Conservation (phyloP, 305 asterid genomes). For the Fraxinus albicans region DNA sequence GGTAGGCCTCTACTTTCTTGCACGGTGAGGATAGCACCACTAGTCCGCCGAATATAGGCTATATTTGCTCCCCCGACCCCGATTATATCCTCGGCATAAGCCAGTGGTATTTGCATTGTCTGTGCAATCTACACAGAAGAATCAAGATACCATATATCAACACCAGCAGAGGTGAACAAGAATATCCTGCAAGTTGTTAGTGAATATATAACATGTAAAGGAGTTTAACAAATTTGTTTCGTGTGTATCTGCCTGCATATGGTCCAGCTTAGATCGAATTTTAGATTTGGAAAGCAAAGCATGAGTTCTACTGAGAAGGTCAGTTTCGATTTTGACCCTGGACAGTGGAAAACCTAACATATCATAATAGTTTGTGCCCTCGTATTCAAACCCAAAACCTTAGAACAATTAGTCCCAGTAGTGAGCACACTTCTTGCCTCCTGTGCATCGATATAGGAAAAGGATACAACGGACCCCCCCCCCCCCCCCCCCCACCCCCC, state of each 20-base stretch:
- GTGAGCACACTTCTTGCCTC: not conserved
- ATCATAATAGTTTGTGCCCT: not conserved
- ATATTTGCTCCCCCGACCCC: conserved; percentile 79
- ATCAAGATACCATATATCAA: not conserved
- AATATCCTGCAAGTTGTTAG: not conserved
- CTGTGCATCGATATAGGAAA: not conserved
- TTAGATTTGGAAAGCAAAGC: not conserved
- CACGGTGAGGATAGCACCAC: conserved; percentile 84
- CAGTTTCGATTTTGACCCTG: not conserved
- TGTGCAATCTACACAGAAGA: conserved; percentile 56
- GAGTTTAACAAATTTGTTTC: not conserved
- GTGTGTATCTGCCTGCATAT: not conserved
- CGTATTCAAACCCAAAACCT: not conserved
- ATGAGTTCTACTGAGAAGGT: not conserved
- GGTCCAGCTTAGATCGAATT: not conserved
- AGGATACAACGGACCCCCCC: not conserved
- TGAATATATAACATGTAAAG: not conserved
- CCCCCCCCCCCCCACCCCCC: not conserved
- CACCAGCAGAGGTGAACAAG: not conserved
- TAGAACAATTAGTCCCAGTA: not conserved
- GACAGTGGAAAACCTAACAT: not conserved
- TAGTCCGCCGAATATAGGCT: conserved; percentile 73
- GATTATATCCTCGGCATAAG: conserved; percentile 83
- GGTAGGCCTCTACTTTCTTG: conserved; percentile 73
- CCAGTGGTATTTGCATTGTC: conserved; percentile 84